A percentile compares a stretch with the other conserved stretches of the same genome.
phyloP scores from a whole-genome alignment of 441 rosid genomes.

The Populus hybrid region DNA sequence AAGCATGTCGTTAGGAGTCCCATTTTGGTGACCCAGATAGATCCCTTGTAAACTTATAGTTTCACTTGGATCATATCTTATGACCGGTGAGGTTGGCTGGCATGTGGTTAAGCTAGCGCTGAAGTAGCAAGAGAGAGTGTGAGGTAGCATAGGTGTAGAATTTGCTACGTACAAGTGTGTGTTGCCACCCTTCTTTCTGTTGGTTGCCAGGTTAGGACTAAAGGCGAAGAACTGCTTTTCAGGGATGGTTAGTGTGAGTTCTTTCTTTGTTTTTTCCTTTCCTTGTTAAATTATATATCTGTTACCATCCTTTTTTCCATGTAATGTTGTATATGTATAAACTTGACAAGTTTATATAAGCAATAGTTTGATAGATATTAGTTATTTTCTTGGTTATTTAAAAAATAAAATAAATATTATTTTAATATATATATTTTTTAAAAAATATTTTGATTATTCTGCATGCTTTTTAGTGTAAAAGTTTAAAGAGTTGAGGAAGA shows the following conservation, averaged over 20 bases:
- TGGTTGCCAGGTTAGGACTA: conserved; percentile 7
- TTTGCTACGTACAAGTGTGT: conserved; percentile 4
- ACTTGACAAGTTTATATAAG: conserved; percentile 31
- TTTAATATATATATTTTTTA: no score
- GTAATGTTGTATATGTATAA: conserved; percentile 27
- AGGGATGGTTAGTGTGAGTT: conserved; percentile 11
- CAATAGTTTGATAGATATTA: background rate
- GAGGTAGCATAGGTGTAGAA: conserved; percentile 15
- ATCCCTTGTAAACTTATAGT: conserved; percentile 38
- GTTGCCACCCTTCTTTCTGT: background rate
- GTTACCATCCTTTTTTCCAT: background rate
- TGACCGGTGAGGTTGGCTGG: conserved; percentile 22
- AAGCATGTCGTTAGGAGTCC: conserved; percentile 72
- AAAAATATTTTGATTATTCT: no score
- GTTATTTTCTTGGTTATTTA: no score
- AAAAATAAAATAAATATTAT: no score
- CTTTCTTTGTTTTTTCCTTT: no score
- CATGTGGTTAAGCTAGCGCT: background rate
- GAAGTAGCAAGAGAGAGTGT: background rate
- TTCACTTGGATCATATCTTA: conserved; percentile 29
- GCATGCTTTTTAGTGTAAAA: no score
- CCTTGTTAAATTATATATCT: background rate
- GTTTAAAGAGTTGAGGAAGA: background rate
- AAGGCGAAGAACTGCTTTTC: background rate
- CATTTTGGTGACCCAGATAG: conserved; percentile 53